phyloP scores from a whole-genome alignment of 164 flowering plant species.

The Paratinospora sagittata region DNA sequence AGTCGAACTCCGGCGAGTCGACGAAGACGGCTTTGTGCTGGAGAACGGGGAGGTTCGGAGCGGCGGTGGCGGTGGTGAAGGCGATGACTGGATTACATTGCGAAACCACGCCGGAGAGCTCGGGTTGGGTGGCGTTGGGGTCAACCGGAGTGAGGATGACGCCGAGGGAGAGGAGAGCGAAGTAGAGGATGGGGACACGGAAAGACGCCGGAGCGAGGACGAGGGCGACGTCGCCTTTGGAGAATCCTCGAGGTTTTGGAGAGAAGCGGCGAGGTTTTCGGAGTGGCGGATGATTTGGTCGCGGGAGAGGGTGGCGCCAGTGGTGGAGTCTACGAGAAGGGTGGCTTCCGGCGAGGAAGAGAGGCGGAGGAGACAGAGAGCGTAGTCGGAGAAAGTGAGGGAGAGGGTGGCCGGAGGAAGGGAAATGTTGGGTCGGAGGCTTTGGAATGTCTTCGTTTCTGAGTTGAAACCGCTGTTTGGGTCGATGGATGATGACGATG shows the following conservation, averaged over 20 bases:
- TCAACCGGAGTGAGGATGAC: constrained; percentile 57
- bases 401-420: constrained; percentile 36
- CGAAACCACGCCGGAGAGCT: constrained; percentile 40
- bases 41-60: constrained; percentile 30
- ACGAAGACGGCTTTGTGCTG: constrained; percentile 15
- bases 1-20: constrained; percentile 26
- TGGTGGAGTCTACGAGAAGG: constrained; percentile 41
- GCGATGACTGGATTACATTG: constrained; percentile 47
- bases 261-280: constrained; percentile 29
- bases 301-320: constrained; percentile 31
- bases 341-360: constrained; percentile 12
- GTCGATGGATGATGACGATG: no score
- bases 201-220: constrained; percentile 42
- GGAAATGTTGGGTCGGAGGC: constrained; percentile 36
- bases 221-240: constrained; percentile 43
- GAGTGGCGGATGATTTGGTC: constrained; percentile 22
- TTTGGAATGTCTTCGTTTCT: constrained; percentile 41
- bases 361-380: constrained; percentile 31
- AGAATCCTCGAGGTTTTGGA: constrained; percentile 21
- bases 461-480: constrained; percentile 44
- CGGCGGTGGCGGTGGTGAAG: constrained; percentile 40
- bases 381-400: constrained; percentile 36
- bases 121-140: constrained; percentile 42
- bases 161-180: constrained; percentile 59
- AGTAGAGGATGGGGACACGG: constrained; percentile 48